Evolutionary conservation across 2,329 filamentous ascomycete species (phyloP), one percentile per base, ranked within the genome.

Genomic region (Colletotrichum aenigma): DNA sequence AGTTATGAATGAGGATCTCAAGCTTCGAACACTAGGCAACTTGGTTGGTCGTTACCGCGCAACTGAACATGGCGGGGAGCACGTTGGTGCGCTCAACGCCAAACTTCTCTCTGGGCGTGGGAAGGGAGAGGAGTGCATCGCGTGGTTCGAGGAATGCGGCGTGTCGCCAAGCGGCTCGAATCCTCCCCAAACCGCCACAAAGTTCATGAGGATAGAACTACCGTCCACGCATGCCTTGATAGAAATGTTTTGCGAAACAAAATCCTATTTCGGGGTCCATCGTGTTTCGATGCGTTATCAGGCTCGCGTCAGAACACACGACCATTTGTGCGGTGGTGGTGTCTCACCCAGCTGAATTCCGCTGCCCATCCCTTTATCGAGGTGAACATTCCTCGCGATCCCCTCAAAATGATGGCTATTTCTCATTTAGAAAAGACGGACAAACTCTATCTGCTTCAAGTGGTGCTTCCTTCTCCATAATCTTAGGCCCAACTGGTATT

Each of bases 281-380:
- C 48, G 12, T n/a, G 36, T 26, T 34, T 62, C 28, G 66, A 52
- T 43, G 26, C 38, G n/a, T 21, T 38, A 36, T 34, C 26, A 26
- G 26, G 61, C 67, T 36, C 56, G 36, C 67, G 56, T 70, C 36
- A 52, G 26, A 15, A 28, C 26, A n/a, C 10, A 24, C 28, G 15
- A 34, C 13, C 24, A 48, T 48, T 26, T 24, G 52, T 56, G 43
- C 43, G n/a, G 55, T 58, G 55, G 24, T 30, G 36, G 30, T 70
- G 56, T 70, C 58, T 70, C 56, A 62, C 56, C 36, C 56, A 24
- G 32, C 24, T 60, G 64, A 56, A 73, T 73, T 75, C 73, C 73
- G 30, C 28, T 15, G 70, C 26, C 30, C 73, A 75, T 75, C 73
- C 73, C 73, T 75, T 73, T 68, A 75, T 73, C 73, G 64, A 56